phyloP scores from a whole-genome alignment of 257 asterid species.

The Paulownia fortunei region DNA sequence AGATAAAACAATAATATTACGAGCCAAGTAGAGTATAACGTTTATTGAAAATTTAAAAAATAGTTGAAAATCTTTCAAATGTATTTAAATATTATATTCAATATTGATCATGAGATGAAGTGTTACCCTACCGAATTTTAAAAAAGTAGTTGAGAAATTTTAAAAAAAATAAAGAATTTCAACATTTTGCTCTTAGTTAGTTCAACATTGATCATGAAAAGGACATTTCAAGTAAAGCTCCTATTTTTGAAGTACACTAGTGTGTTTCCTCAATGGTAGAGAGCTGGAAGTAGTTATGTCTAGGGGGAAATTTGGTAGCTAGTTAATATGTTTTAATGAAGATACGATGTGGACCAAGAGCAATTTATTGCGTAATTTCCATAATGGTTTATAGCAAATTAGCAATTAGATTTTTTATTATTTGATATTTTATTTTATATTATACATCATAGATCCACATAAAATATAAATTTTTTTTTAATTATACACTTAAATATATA shows the following conservation, averaged over 20 bases:
- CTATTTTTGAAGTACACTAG: background rate
- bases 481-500: too few relatives aligned
- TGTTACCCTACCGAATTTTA: background rate
- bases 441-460: too few relatives aligned
- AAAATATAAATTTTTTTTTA: too few relatives aligned
- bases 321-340: background rate
- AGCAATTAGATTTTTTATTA: too few relatives aligned
- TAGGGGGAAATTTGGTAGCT: background rate
- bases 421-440: too few relatives aligned
- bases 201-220: constrained; percentile 23
- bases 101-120: background rate
- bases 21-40: too few relatives aligned
- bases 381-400: too few relatives aligned
- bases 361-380: background rate
- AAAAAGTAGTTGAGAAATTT: constrained; percentile 21
- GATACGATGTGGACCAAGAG: background rate
- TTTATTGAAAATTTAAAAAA: background rate
- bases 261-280: background rate
- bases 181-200: constrained; percentile 17
- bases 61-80: background rate
- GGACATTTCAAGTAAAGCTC: background rate
- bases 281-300: background rate
- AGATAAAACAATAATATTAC: too few relatives aligned
- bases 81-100: background rate
- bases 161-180: background rate